Evolutionary conservation across 2,329 filamentous ascomycete species (phyloP).

Genomic region (Botrytis fabae): DNA sequence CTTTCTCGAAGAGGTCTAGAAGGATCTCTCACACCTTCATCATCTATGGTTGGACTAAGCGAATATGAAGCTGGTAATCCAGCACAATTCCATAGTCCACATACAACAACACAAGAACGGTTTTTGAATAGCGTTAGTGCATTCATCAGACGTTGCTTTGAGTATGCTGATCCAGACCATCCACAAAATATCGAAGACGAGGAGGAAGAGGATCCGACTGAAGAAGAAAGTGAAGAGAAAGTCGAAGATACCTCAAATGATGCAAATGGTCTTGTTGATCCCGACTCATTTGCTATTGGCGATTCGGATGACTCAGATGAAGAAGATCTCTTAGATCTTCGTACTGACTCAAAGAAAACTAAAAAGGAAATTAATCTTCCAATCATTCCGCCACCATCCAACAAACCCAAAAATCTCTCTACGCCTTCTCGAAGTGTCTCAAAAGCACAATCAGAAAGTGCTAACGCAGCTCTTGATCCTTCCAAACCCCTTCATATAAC

Average conservation of each 20-base stretch:
- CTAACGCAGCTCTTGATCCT: slow-evolving; percentile 89
- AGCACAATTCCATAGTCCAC: slow-evolving; percentile 41
- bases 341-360: slow-evolving; percentile 45
- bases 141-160: slow-evolving; percentile 94
- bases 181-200: slow-evolving; percentile 51
- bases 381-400: slow-evolving; percentile 28
- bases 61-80: slow-evolving; percentile 44
- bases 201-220: background rate
- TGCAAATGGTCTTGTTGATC: slow-evolving; percentile 38
- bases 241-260: slow-evolving; percentile 40
- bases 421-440: slow-evolving; percentile 47
- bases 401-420: slow-evolving; percentile 15
- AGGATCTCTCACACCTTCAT: slow-evolving; percentile 66
- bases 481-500: slow-evolving; percentile 94
- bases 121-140: slow-evolving; percentile 92
- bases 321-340: slow-evolving; percentile 63
- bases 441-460: slow-evolving; percentile 70
- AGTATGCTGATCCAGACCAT: slow-evolving; percentile 93
- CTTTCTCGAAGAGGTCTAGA: slow-evolving; percentile 85
- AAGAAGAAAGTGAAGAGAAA: slow-evolving; percentile 33
- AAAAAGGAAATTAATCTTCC: slow-evolving; percentile 36
- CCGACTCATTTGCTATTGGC: slow-evolving; percentile 71
- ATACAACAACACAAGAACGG: slow-evolving; percentile 74
- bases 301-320: slow-evolving; percentile 66
- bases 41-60: slow-evolving; percentile 56